These are phyloP conservation scores for Crithidia brevicula DNA, from an alignment of 208 protist genomes.

Conservation along the genomic window DNA sequence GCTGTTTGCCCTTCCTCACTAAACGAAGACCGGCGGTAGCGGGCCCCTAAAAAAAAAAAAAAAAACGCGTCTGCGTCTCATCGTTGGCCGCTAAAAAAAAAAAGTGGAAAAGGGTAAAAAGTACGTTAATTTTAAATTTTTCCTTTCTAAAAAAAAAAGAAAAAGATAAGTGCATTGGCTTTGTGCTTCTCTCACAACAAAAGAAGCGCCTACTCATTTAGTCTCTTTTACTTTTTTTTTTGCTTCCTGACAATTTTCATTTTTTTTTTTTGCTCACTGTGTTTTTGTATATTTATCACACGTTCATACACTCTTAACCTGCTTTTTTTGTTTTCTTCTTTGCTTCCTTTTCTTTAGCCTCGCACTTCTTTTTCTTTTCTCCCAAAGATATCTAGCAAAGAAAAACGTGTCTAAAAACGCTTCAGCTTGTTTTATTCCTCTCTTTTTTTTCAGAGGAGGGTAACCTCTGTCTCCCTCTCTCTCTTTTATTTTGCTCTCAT, in stretches of 20 bases:
- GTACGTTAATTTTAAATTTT: no score
- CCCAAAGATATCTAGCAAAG: background rate
- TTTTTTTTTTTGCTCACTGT: background rate
- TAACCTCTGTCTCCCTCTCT: background rate
- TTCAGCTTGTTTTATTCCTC: background rate
- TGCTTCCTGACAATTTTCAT: background rate
- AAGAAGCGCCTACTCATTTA: background rate
- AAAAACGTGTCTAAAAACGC: background rate
- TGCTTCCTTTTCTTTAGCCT: background rate
- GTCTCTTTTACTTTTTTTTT: background rate
- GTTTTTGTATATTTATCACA: no score
- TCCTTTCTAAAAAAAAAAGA: no score
- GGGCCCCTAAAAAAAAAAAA: no score
- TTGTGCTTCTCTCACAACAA: no score
- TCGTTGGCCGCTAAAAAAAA: no score
- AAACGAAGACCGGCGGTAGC: no score
- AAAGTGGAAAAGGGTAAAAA: no score
- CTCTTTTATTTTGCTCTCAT: background rate
- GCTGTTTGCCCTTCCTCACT: no score
- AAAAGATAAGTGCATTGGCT: no score
- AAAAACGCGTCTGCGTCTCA: no score
- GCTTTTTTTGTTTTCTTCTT: background rate
- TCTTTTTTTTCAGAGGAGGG: background rate
- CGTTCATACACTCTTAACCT: no score
- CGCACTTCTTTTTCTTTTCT: background rate